phyloP scores from a whole-genome alignment of 768 basidiomycete genomes.

The Psilocybe azurescens region DNA sequence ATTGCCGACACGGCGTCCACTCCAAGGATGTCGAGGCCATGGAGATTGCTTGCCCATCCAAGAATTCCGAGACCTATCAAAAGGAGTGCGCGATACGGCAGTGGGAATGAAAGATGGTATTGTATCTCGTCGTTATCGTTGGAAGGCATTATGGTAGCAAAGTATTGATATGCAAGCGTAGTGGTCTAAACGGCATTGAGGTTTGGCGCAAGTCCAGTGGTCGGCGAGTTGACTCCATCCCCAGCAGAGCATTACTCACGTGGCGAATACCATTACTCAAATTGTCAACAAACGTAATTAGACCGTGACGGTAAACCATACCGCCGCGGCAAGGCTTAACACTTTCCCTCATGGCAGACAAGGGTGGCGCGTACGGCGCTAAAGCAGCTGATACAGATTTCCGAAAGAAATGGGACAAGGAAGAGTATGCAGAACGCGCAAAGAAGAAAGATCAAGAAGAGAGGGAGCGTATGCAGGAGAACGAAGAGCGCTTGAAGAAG shows the following conservation, averaged over 20 bases:
- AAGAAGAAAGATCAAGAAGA: conserved; percentile 83
- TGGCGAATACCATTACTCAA: neutral
- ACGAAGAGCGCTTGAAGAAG: conserved; percentile 84
- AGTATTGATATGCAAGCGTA: conserved; percentile 7
- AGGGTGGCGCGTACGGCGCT: conserved; percentile 44
- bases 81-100: conserved; percentile 90
- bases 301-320: neutral
- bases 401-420: conserved; percentile 94
- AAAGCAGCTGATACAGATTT: conserved; percentile 75
- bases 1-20: conserved; percentile 77
- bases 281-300: neutral
- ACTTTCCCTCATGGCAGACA: conserved; percentile 39
- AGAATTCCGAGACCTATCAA: conserved; percentile 81
- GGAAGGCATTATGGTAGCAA: conserved; percentile 22
- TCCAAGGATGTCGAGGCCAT: conserved; percentile 75
- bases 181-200: conserved; percentile 22
- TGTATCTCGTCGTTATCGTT: conserved; percentile 42
- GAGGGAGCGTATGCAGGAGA: conserved; percentile 82
- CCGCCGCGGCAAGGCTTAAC: neutral
- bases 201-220: neutral
- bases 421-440: conserved; percentile 86
- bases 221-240: neutral
- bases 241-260: conserved; percentile 1
- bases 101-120: conserved; percentile 70
- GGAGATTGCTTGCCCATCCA: conserved; percentile 93